Evolutionary conservation across 1,284 basidiomycete genomes (phyloP).

Genomic region (Ustilago loliicola): DNA sequence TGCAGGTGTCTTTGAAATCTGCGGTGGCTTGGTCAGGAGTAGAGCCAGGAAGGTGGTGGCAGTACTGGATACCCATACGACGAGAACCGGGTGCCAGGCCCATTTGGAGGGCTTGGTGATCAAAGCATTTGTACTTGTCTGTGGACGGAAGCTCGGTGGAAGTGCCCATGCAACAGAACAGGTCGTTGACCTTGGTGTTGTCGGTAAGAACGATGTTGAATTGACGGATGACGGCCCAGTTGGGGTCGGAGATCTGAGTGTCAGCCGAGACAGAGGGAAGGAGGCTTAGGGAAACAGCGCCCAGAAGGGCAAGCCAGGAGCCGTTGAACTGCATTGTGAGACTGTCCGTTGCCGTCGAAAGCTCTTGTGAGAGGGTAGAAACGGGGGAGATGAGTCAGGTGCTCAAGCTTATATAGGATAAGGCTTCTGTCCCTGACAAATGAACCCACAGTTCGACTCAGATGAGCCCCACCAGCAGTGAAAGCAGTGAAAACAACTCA

Average conservation of each 20-base stretch:
- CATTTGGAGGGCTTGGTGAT: conserved; percentile 15
- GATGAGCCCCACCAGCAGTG: conserved; percentile 1
- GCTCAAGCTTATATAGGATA: not conserved
- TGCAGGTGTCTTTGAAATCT: conserved; percentile 19
- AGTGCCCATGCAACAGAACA: conserved; percentile 37
- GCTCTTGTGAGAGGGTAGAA: not conserved
- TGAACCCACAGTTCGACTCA: not conserved
- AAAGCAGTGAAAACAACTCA: not conserved
- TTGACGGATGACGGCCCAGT: conserved; percentile 15
- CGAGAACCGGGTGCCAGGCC: conserved; percentile 11
- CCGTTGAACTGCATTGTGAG: conserved; percentile 18
- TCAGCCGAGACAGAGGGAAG: conserved; percentile 10
- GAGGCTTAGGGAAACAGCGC: conserved; percentile 16
- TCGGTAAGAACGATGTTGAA: conserved; percentile 45
- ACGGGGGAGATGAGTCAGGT: not conserved
- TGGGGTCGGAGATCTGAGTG: conserved; percentile 29
- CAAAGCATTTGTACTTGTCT: conserved; percentile 17
- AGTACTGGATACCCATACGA: conserved; percentile 31
- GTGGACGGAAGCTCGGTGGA: not conserved
- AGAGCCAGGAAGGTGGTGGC: conserved; percentile 13
- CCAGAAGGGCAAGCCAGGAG: conserved; percentile 29
- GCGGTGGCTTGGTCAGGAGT: conserved; percentile 7
- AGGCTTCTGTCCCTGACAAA: not conserved
- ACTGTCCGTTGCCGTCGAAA: not conserved
- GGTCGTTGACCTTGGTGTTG: conserved; percentile 40